Evolutionary conservation across 1,284 basidiomycete genomes (phyloP).

Genomic region (Xerocomus tenax): DNA sequence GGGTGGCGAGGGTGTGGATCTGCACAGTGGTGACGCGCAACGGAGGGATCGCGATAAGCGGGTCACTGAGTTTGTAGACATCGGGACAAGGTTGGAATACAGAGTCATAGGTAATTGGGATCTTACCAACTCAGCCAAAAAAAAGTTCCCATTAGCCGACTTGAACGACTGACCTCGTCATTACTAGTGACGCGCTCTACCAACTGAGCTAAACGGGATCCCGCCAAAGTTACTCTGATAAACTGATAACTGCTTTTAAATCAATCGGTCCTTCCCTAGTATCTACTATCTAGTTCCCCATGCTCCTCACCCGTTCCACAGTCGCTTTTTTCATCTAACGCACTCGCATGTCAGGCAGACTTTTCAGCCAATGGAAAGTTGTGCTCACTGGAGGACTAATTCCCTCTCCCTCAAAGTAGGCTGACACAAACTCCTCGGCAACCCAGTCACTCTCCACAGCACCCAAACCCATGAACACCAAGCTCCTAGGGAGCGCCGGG

Average conservation of each 20-base stretch:
- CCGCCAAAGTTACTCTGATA: not conserved
- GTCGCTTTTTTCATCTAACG: slow-evolving; percentile 41
- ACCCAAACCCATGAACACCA: slow-evolving; percentile 68
- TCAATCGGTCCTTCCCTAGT: not conserved
- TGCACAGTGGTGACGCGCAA: slow-evolving; percentile 2
- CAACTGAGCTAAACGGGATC: slow-evolving; percentile 48
- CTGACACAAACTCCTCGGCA: slow-evolving; percentile 59
- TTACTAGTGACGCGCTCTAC: slow-evolving; percentile 56
- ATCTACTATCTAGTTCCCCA: slow-evolving; percentile 18
- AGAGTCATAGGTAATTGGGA: not conserved
- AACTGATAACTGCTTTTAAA: not conserved
- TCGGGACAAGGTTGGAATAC: slow-evolving; percentile 4
- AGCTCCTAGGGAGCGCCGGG: slow-evolving; percentile 40
- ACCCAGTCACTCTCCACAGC: slow-evolving; percentile 66
- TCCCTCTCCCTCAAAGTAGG: slow-evolving; percentile 64
- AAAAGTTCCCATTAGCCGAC: slow-evolving; percentile 42
- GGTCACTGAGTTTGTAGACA: slow-evolving; percentile 13
- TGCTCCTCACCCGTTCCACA: slow-evolving; percentile 17
- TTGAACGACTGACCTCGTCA: slow-evolving; percentile 48
- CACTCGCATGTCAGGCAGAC: not conserved
- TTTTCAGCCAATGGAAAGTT: not conserved
- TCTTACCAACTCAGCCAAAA: not conserved
- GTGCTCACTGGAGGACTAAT: slow-evolving; percentile 62
- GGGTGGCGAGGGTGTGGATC: not conserved
- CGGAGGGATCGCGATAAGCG: slow-evolving; percentile 7